phyloP scores from a whole-genome alignment of 495 filamentous ascomycete species.

The Podospora pseudocomata region DNA sequence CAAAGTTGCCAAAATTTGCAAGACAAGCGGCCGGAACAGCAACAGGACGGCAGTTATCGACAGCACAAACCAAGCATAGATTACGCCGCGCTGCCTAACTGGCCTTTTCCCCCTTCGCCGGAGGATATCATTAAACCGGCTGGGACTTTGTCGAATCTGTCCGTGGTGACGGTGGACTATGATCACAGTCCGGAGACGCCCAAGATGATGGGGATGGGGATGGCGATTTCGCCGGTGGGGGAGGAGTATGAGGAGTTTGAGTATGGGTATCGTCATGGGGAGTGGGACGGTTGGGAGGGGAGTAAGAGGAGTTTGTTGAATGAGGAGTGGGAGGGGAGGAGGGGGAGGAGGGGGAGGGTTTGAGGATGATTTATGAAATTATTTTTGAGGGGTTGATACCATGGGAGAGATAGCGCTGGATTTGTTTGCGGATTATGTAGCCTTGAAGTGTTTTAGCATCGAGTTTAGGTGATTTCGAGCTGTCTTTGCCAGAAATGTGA shows the following conservation, averaged over 20 bases:
- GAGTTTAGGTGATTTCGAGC: too few species aligned
- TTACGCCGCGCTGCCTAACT: neutral
- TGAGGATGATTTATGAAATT: neutral
- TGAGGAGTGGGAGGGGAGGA: constrained; percentile 7
- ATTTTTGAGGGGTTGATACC: neutral
- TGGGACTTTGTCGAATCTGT: neutral
- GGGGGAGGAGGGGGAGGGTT: neutral
- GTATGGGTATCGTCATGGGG: neutral
- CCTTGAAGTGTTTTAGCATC: too few species aligned
- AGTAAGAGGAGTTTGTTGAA: neutral
- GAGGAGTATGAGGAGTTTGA: neutral
- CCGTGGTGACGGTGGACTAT: neutral
- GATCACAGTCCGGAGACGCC: neutral
- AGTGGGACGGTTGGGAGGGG: neutral
- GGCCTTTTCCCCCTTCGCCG: neutral
- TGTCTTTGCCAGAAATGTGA: too few species aligned
- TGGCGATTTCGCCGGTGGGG: neutral
- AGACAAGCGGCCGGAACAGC: neutral
- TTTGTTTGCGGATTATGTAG: neutral
- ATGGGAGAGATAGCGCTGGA: neutral
- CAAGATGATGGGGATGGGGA: neutral
- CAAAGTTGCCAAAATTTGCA: neutral
- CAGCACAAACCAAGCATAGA: neutral
- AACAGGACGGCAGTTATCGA: neutral
- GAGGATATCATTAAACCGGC: neutral